These are phyloP conservation scores for Podospora pseudoanserina DNA, from an alignment of 495 filamentous ascomycete species.

Conservation along the genomic window DNA sequence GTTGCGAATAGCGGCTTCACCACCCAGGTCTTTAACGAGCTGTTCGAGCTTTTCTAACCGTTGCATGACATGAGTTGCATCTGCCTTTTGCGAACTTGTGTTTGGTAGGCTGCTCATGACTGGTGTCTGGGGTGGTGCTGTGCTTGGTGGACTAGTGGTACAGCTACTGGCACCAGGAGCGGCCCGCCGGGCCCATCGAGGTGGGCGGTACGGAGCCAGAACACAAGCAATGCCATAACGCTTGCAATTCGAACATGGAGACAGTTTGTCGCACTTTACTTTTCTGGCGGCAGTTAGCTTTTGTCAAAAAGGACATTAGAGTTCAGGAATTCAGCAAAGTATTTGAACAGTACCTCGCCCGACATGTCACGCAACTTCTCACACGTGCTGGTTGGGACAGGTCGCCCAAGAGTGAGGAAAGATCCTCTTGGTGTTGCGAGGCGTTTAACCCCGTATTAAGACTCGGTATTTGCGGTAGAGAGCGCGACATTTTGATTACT, in stretches of 20 bases:
- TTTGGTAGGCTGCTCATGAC: constrained; percentile 13
- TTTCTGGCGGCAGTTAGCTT: constrained; percentile 44
- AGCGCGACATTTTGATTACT: background rate
- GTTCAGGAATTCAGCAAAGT: constrained; percentile 15
- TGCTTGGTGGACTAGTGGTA: constrained; percentile 4
- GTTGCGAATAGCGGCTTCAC: constrained; percentile 40
- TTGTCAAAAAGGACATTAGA: background rate
- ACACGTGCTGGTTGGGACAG: background rate
- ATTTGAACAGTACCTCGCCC: constrained; percentile 21
- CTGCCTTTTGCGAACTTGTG: constrained; percentile 8
- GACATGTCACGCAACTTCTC: constrained; percentile 8
- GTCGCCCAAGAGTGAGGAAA: background rate
- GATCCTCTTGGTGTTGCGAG: background rate
- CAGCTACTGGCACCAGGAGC: background rate
- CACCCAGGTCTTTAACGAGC: constrained; percentile 55
- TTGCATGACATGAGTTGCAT: constrained; percentile 43
- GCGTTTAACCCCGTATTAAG: background rate
- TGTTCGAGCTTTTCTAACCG: constrained; percentile 51
- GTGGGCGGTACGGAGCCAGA: constrained; percentile 43
- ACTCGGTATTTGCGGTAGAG: background rate
- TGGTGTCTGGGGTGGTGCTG: constrained; percentile 12
- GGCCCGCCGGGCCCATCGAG: constrained; percentile 51
- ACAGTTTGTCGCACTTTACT: constrained; percentile 58
- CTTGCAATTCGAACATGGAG: constrained; percentile 58
- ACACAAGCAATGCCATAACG: constrained; percentile 55